Percentiles rank a stretch among this genome's conserved stretches.
These are phyloP conservation scores for Neofusicoccum ribis DNA, from an alignment of 2,329 filamentous ascomycete species.

Conservation along the genomic window DNA sequence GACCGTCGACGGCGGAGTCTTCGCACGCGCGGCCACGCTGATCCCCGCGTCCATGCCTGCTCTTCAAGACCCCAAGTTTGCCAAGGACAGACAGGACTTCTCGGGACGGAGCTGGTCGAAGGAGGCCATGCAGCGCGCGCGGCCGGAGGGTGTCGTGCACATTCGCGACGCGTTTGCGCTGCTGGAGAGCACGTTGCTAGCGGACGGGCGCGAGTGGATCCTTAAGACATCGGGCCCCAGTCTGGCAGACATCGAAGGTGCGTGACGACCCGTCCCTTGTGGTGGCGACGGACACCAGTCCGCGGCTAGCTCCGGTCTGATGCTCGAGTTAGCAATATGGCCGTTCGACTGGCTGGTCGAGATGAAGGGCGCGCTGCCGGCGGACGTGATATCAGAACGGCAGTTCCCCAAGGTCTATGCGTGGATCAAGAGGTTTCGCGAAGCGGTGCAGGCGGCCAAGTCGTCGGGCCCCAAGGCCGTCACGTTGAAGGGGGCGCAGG, in stretches of 20 bases:
- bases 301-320: constrained; percentile 1
- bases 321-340: constrained; percentile 54
- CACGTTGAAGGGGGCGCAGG: constrained; percentile 56
- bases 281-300: constrained; percentile 10
- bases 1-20: constrained; percentile 59
- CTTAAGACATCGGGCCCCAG: constrained; percentile 54
- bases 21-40: constrained; percentile 52
- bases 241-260: constrained; percentile 67
- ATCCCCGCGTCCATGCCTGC: constrained; percentile 57
- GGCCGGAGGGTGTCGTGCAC: constrained; percentile 59
- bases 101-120: constrained; percentile 45
- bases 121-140: constrained; percentile 41
- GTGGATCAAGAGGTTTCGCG: constrained; percentile 65
- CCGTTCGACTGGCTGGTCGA: constrained; percentile 64
- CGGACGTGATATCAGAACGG: constrained; percentile 51
- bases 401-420: constrained; percentile 62
- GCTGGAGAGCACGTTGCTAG: constrained; percentile 63
- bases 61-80: constrained; percentile 59
- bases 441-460: constrained; percentile 47
- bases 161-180: constrained; percentile 57
- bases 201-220: constrained; percentile 68
- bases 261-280: constrained; percentile 10
- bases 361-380: constrained; percentile 58
- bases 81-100: constrained; percentile 57
- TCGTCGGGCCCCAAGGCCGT: constrained; percentile 41